These are phyloP conservation scores for Rheum nobile DNA, from an alignment of 148 eudicot genomes.

Conservation along the genomic window DNA sequence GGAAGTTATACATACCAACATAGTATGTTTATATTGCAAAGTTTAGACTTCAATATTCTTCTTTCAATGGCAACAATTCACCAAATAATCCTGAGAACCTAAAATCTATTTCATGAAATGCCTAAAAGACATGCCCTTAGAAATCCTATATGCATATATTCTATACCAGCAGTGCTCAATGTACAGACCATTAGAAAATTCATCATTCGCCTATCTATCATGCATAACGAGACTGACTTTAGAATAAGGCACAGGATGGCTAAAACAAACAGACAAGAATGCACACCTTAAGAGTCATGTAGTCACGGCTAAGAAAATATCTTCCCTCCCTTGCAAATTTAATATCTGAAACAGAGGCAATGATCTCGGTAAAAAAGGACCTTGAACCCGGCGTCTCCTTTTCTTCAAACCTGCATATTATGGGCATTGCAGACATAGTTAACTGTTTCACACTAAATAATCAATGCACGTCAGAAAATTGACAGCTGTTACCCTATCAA, in stretches of 20 bases:
- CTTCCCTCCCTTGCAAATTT: conserved; percentile 72
- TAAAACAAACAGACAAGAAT: not conserved
- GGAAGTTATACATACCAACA: not conserved
- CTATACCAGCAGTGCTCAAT: not conserved
- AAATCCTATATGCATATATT: not conserved
- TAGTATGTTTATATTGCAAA: too few relatives aligned
- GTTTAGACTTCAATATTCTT: too few relatives aligned
- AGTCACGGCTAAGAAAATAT: conserved; percentile 64
- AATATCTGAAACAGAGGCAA: conserved; percentile 70
- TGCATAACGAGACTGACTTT: not conserved
- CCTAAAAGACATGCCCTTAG: not conserved
- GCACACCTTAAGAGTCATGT: conserved; percentile 68
- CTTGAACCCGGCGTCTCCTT: conserved; percentile 65
- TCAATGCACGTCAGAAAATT: not conserved
- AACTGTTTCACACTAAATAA: not conserved
- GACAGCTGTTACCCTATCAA: not conserved
- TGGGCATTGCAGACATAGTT: not conserved
- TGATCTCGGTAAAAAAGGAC: conserved; percentile 71
- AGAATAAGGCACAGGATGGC: not conserved
- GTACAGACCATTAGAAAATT: not conserved
- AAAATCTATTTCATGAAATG: not conserved
- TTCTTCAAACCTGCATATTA: conserved; percentile 45
- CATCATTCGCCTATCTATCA: not conserved
- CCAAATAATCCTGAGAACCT: not conserved
- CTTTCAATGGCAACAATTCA: too few relatives aligned